Percentiles rank a stretch among this genome's conserved stretches.
Conservation (phyloP, 1,284 basidiomycete genomes). For the Gomphus bonarii region DNA sequence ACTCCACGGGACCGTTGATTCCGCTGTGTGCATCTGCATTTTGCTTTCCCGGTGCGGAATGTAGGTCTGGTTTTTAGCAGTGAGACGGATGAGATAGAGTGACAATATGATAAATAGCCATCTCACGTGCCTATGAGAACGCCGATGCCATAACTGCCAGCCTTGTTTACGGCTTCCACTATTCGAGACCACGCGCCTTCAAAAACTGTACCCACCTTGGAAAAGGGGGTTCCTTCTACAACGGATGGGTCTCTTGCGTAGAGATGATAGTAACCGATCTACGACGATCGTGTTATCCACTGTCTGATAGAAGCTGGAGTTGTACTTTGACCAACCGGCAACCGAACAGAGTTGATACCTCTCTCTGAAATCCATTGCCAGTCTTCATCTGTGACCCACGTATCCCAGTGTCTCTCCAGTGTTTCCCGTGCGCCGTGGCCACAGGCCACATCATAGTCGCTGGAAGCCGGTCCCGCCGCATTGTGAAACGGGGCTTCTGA, state of each 20-base stretch:
- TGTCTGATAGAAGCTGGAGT: too few relatives aligned
- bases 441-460: slow-evolving; percentile 67
- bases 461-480: slow-evolving; percentile 48
- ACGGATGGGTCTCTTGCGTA: slow-evolving; percentile 53
- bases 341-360: too few relatives aligned
- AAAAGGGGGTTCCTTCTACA: too few relatives aligned
- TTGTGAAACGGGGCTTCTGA: slow-evolving; percentile 41
- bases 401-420: slow-evolving; percentile 76
- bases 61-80: slow-evolving; percentile 39
- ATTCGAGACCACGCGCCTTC: slow-evolving; percentile 68
- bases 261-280: too few relatives aligned
- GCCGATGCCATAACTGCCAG: slow-evolving; percentile 53
- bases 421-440: slow-evolving; percentile 49
- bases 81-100: neutral
- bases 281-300: too few relatives aligned
- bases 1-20: slow-evolving; percentile 37
- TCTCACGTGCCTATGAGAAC: slow-evolving; percentile 57
- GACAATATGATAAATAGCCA: neutral
- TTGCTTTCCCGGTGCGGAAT: slow-evolving; percentile 71
- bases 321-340: too few relatives aligned
- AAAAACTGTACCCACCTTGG: too few relatives aligned
- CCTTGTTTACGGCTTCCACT: slow-evolving; percentile 53
- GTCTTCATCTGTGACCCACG: slow-evolving; percentile 61
- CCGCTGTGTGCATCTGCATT: slow-evolving; percentile 60
- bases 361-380: slow-evolving; percentile 65